A percentile compares a stretch with the other conserved stretches of the same genome.
Conservation (phyloP, 192 early-diverging fungal genomes). For the Coemansia sp. region DNA sequence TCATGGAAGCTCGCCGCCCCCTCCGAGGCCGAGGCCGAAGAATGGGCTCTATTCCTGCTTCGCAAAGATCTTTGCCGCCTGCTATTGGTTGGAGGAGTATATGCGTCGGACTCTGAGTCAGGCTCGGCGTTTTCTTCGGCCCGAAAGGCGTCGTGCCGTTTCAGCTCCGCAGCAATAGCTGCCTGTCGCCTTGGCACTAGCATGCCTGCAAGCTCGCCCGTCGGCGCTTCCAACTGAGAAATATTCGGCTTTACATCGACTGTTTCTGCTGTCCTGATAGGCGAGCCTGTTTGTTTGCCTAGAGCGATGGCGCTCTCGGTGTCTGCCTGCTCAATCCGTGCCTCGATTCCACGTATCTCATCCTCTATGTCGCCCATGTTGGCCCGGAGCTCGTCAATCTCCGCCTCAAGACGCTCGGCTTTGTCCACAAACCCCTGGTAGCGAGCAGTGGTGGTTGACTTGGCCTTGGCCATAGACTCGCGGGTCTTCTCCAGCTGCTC, state of each 20-base stretch:
- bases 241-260: no score
- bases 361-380: constrained; percentile 31
- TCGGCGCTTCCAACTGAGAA: background rate
- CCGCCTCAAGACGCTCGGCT: constrained; percentile 6
- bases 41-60: no score
- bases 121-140: background rate
- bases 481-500: constrained; percentile 15
- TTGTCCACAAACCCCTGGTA: constrained; percentile 31
- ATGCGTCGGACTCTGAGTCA: background rate
- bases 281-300: no score
- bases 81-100: constrained; percentile 1
- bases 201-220: background rate
- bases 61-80: no score
- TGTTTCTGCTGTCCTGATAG: no score
- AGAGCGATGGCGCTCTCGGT: background rate
- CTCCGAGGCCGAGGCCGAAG: constrained; percentile 59
- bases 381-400: constrained; percentile 11
- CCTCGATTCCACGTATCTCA: constrained; percentile 20
- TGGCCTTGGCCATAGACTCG: constrained; percentile 14
- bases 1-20: constrained; percentile 59
- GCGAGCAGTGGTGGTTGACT: constrained; percentile 22
- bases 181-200: constrained; percentile 12
- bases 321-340: background rate
- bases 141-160: background rate
- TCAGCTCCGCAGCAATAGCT: constrained; percentile 12